Base-by-base conservation (phyloP, 1,139 yeast species). In the Saccharomyces hybrid region DNA sequence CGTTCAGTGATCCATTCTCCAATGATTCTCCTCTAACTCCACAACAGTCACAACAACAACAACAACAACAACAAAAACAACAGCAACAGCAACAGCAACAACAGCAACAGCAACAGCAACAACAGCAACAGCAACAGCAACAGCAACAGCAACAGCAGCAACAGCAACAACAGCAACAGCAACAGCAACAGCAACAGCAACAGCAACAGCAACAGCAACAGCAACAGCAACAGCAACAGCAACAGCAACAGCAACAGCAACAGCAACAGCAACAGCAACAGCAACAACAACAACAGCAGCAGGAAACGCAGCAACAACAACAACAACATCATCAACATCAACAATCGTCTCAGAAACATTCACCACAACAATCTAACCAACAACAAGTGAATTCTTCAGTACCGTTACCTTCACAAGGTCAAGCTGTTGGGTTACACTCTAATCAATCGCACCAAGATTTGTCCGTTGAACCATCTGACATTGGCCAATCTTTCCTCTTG, bases 1-100 rank as follows among this genome's bases (percentile, higher is more conserved):
- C 84, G 12, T 84, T 85, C 64, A 79, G 84, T 60, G 89, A 84
- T 66, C 87, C 88, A 11, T 83, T 84, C 64, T 67, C 74, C 2
- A 70, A 69, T 27, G 75, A 69, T 46, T 47, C 52, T 26, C 29
- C 28, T 14, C 50, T 38, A 38, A 19, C 29, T 32, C 54, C 48
- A 28, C 59, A 56, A 11, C 48, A 16, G 19, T 11, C 44, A 6
- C 55, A 49, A 41, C 57, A 41, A 50, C 38, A 42, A 41, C 50
- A 48, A 34, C 57, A 59, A 54, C 38, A 49, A 46, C 52, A 31
- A n/a, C 56, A 52, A 34, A 53, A 56, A 46, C 56, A 50, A 47
- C 52, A 55, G 50, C 52, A 51, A 44, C 59, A 49, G 42, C 62
- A 50, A 21, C 55, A 55, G 38, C 58, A 48, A 28, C 58, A 50